Percentiles rank a stretch among this genome's conserved stretches.
Evolutionary conservation across 2,329 filamentous ascomycete species (phyloP).

Genomic region (Rhinocladiella mackenziei): DNA sequence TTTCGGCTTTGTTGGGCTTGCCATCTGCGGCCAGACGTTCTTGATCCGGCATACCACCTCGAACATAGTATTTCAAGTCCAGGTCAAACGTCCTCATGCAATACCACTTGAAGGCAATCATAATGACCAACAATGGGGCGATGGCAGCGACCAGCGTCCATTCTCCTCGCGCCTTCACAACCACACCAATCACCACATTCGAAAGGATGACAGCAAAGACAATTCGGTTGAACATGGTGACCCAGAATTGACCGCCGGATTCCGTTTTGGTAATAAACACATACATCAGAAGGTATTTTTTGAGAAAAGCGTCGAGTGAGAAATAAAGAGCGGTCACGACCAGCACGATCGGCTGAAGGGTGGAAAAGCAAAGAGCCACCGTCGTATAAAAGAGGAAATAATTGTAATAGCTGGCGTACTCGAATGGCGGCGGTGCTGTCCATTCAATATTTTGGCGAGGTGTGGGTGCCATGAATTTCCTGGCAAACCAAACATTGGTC

Average conservation of each 20-base stretch:
- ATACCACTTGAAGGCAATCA: conserved; percentile 82
- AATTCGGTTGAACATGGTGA: conserved; percentile 86
- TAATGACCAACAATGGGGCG: conserved; percentile 70
- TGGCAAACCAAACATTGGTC: conserved; percentile 76
- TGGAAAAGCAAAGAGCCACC: conserved; percentile 77
- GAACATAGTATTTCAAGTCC: conserved; percentile 75
- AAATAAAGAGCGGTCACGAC: conserved; percentile 89
- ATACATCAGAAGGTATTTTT: conserved; percentile 93
- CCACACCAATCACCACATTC: conserved; percentile 72
- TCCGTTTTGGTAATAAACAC: conserved; percentile 96
- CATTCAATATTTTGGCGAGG: conserved; percentile 87
- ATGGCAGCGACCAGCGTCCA: conserved; percentile 64
- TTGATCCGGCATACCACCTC: conserved; percentile 54
- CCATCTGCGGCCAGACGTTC: conserved; percentile 18
- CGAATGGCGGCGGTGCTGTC: conserved; percentile 86
- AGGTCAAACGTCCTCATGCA: conserved; percentile 72
- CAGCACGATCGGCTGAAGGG: conserved; percentile 81
- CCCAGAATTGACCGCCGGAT: conserved; percentile 90
- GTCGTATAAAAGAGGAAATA: conserved; percentile 95
- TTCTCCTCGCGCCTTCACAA: conserved; percentile 67
- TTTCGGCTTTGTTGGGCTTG: conserved; percentile 34
- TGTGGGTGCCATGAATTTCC: conserved; percentile 81
- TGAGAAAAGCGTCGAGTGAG: conserved; percentile 76
- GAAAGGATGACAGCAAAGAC: conserved; percentile 75
- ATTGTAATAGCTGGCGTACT: conserved; percentile 96